Conservation (phyloP, 2,329 filamentous ascomycete species). For the Scleromitrula shiraiana region DNA sequence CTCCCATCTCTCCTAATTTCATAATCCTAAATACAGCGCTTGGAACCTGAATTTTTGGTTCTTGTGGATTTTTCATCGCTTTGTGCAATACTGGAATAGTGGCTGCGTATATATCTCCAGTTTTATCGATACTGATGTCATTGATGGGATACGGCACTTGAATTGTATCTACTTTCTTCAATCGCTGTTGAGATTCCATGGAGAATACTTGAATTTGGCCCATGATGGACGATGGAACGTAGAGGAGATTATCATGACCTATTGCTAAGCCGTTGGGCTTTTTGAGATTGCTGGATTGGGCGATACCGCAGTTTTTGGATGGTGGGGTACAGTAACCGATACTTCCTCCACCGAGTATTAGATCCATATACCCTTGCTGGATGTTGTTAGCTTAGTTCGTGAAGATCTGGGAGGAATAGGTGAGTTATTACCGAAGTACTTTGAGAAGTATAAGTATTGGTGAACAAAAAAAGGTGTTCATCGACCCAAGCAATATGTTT, state of each 20-base stretch:
- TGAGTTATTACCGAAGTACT: constrained; percentile 16
- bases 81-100: constrained; percentile 27
- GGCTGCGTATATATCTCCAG: constrained; percentile 31
- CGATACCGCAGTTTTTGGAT: constrained; percentile 21
- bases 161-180: constrained; percentile 24
- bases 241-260: constrained; percentile 29
- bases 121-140: constrained; percentile 30
- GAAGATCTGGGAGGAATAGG: not conserved
- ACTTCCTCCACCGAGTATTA: constrained; percentile 26
- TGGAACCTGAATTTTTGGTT: constrained; percentile 17
- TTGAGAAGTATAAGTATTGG: constrained; percentile 31
- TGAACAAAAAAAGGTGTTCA: constrained; percentile 31
- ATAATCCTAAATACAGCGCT: constrained; percentile 24
- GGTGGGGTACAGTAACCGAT: constrained; percentile 26
- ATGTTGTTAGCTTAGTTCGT: constrained; percentile 1
- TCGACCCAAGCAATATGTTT: constrained; percentile 31
- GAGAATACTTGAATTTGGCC: constrained; percentile 12
- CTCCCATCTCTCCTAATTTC: constrained; percentile 11
- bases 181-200: constrained; percentile 8
- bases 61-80: constrained; percentile 17
- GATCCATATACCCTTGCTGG: constrained; percentile 17
- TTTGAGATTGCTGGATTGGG: constrained; percentile 21
- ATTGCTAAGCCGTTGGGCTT: constrained; percentile 31
- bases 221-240: constrained; percentile 26
- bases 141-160: constrained; percentile 28